Conservation (phyloP, 1,139 yeast genomes). For the Suhomyces anneliseae region DNA sequence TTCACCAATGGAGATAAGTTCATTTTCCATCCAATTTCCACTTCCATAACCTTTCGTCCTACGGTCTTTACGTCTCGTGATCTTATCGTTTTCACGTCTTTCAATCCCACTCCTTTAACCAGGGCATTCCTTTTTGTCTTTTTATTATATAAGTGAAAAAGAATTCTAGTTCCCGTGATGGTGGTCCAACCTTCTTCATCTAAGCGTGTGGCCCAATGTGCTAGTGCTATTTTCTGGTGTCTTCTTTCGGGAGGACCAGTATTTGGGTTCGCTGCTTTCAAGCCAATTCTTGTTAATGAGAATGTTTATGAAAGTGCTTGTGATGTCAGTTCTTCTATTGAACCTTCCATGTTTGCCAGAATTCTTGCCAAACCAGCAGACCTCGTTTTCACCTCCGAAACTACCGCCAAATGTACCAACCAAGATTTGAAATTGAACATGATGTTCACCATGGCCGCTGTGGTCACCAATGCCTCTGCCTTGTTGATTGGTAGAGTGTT, state of each 20-base stretch:
- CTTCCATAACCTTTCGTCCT: no score
- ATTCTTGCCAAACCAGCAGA: slow-evolving; percentile 3
- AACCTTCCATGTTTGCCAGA: slow-evolving; percentile 1
- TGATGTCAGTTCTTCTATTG: slow-evolving; percentile 19
- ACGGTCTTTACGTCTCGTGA: no score
- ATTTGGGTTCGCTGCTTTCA: slow-evolving; percentile 51
- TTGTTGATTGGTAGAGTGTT: slow-evolving; percentile 41
- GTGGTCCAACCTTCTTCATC: slow-evolving; percentile 19
- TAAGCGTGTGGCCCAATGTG: slow-evolving; percentile 22
- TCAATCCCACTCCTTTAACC: no score
- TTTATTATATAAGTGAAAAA: no score
- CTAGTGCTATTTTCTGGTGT: slow-evolving; percentile 46
- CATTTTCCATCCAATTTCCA: no score
- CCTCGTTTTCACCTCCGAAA: slow-evolving; percentile 1
- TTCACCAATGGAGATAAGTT: no score
- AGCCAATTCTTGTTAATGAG: slow-evolving; percentile 41
- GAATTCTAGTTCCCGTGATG: not conserved
- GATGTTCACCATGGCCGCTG: slow-evolving; percentile 50
- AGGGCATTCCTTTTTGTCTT: no score
- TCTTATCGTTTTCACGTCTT: no score
- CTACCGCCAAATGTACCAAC: slow-evolving; percentile 26
- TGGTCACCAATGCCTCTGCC: slow-evolving; percentile 45
- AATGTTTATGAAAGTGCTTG: slow-evolving; percentile 41
- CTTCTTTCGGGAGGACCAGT: slow-evolving; percentile 48
- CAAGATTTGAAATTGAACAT: slow-evolving; percentile 48